Conservation (phyloP, 106 monocot species). For the Vanilla planifolia region DNA sequence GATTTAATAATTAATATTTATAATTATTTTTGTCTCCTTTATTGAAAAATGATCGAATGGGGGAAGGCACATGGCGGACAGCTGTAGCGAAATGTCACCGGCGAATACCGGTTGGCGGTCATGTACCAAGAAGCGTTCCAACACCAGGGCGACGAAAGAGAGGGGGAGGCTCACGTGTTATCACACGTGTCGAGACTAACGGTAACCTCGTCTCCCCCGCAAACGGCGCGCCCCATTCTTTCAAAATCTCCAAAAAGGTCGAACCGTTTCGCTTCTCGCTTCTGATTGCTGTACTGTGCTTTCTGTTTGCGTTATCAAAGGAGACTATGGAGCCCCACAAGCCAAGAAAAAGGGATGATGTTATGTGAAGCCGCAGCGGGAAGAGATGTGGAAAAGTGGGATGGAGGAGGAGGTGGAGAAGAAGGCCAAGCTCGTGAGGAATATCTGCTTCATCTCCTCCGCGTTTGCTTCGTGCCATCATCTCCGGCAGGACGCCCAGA, state of each 20-base stretch:
- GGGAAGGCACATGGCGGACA: no score
- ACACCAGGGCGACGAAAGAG: no score
- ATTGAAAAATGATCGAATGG: no score
- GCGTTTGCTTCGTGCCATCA: constrained; percentile 45
- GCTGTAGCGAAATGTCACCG: no score
- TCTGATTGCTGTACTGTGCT: not conserved
- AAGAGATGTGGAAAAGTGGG: not conserved
- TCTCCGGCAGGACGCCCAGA: constrained; percentile 10
- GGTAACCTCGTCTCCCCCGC: constrained; percentile 20
- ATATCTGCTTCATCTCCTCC: constrained; percentile 35
- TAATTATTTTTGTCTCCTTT: no score
- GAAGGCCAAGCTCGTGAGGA: constrained; percentile 29
- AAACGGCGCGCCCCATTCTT: constrained; percentile 14
- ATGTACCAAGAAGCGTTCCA: no score
- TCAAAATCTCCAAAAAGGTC: not conserved
- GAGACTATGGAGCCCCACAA: not conserved
- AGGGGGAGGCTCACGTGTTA: constrained; percentile 1
- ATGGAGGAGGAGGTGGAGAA: constrained; percentile 12
- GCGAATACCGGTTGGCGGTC: no score
- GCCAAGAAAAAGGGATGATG: not conserved
- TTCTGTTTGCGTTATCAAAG: not conserved
- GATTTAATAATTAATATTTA: no score
- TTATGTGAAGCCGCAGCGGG: not conserved
- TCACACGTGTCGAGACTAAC: constrained; percentile 23
- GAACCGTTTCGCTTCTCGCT: not conserved